These are phyloP conservation scores for Furcasterigmium furcatum DNA, from an alignment of 2,329 filamentous ascomycete species.

Conservation along the genomic window DNA sequence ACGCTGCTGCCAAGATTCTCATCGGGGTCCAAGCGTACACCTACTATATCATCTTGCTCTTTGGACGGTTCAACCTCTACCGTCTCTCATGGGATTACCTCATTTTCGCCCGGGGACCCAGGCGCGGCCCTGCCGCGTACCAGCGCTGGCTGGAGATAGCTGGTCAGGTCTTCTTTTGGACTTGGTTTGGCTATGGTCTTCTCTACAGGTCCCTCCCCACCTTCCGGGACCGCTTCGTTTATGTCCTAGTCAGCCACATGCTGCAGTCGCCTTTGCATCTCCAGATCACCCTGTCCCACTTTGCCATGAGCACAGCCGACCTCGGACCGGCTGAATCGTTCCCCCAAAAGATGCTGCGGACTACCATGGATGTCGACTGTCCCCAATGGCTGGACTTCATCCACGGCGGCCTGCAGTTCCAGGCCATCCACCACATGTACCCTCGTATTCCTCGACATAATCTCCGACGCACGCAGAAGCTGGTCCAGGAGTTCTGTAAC, in stretches of 20 bases:
- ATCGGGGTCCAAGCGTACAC: constrained; percentile 75
- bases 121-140: constrained; percentile 77
- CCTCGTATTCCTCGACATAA: constrained; percentile 84
- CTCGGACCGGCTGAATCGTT: constrained; percentile 83
- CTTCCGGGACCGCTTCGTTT: constrained; percentile 66
- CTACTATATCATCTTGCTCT: constrained; percentile 77
- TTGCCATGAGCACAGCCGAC: constrained; percentile 89
- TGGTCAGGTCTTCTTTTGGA: constrained; percentile 80
- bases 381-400: constrained; percentile 86
- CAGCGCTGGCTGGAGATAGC: constrained; percentile 76
- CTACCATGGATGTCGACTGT: constrained; percentile 91
- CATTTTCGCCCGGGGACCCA: constrained; percentile 65
- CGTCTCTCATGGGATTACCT: constrained; percentile 77
- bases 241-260: constrained; percentile 77
- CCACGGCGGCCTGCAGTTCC: constrained; percentile 86
- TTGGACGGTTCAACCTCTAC: constrained; percentile 88
- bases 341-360: constrained; percentile 85
- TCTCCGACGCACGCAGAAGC: constrained; percentile 67
- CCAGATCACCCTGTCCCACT: constrained; percentile 89
- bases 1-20: constrained; percentile 66
- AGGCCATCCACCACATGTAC: constrained; percentile 83
- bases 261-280: constrained; percentile 79
- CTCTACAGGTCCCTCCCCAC: constrained; percentile 71
- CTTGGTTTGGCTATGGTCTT: constrained; percentile 80
- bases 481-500: constrained; percentile 77